Conservation (phyloP, 345 rosid species). For the Gynandropsis gynandra region DNA sequence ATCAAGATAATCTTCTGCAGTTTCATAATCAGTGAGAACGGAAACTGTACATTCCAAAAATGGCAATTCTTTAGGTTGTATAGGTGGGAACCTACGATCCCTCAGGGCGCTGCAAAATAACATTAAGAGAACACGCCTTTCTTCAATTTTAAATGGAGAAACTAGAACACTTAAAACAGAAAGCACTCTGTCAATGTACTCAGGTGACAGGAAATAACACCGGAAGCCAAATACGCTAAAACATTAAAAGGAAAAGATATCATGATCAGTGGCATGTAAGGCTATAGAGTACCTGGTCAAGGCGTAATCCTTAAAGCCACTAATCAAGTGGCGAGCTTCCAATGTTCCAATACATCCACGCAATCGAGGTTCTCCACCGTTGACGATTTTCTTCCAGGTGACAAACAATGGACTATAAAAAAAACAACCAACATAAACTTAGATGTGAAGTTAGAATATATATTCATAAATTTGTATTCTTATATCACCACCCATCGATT, state of each 20-base stretch:
- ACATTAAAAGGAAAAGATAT: neutral
- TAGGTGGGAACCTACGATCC: constrained; percentile 96
- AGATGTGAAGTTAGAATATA: neutral
- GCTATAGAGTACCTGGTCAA: constrained; percentile 58
- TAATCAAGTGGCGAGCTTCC: constrained; percentile 75
- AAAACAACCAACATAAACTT: neutral
- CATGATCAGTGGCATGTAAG: neutral
- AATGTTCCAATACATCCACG: constrained; percentile 99
- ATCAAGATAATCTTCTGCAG: constrained; percentile 70
- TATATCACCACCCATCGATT: too few species aligned
- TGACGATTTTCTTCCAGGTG: constrained; percentile 89
- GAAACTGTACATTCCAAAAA: constrained; percentile 88
- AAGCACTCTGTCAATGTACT: too few species aligned
- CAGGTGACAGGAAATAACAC: neutral
- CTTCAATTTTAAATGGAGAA: too few species aligned
- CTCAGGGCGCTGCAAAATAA: constrained; percentile 67
- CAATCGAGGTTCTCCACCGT: constrained; percentile 86
- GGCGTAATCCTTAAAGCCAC: constrained; percentile 91
- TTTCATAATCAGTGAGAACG: constrained; percentile 70
- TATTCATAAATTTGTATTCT: neutral
- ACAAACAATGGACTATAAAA: constrained; percentile 85
- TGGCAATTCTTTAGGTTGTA: constrained; percentile 90
- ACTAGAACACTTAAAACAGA: too few species aligned
- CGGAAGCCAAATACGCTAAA: neutral
- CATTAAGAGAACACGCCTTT: neutral